Percentiles rank a stretch among this genome's conserved stretches.
Evolutionary conservation across 371 early-diverging fungal species (phyloP).

Genomic region (Furculomyces boomerangus): DNA sequence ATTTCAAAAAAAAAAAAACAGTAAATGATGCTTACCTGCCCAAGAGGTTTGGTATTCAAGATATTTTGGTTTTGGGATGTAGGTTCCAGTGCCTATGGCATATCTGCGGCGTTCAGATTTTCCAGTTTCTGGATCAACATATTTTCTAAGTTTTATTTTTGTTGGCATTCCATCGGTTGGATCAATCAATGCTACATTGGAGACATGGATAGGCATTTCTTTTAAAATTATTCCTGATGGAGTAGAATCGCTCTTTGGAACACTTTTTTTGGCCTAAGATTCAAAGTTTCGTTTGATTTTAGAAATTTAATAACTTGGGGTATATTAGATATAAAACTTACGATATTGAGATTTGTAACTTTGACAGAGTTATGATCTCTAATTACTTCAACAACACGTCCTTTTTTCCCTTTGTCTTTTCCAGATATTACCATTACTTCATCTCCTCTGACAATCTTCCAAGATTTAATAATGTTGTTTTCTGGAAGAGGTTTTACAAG

Average conservation of each 20-base stretch:
- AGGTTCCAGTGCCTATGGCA: slow-evolving; percentile 27
- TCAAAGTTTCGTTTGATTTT: slow-evolving; percentile 10
- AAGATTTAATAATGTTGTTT: slow-evolving; percentile 25
- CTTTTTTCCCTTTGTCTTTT: slow-evolving; percentile 43
- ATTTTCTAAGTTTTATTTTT: slow-evolving; percentile 8
- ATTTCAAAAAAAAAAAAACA: too few relatives aligned
- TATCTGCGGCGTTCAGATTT: slow-evolving; percentile 28
- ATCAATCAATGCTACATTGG: slow-evolving; percentile 41
- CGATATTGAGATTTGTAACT: slow-evolving; percentile 35
- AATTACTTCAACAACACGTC: slow-evolving; percentile 30
- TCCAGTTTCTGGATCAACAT: slow-evolving; percentile 15
- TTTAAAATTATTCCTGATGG: slow-evolving; percentile 31
- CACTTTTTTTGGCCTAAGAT: slow-evolving; percentile 26
- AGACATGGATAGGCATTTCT: slow-evolving; percentile 42
- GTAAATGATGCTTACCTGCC: slow-evolving; percentile 7
- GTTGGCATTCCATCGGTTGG: slow-evolving; percentile 27
- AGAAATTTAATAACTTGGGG: background rate
- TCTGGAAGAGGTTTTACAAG: background rate
- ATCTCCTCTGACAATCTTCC: slow-evolving; percentile 45
- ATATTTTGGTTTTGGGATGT: slow-evolving; percentile 27
- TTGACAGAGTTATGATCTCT: slow-evolving; percentile 32
- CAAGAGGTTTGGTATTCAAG: slow-evolving; percentile 26
- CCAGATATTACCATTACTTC: slow-evolving; percentile 32
- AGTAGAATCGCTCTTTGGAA: slow-evolving; percentile 22
- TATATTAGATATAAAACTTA: slow-evolving; percentile 5